Evolutionary conservation across 345 rosid genomes (phyloP), one percentile per base, ranked within the genome.

Genomic region (Arabis hirsuta): DNA sequence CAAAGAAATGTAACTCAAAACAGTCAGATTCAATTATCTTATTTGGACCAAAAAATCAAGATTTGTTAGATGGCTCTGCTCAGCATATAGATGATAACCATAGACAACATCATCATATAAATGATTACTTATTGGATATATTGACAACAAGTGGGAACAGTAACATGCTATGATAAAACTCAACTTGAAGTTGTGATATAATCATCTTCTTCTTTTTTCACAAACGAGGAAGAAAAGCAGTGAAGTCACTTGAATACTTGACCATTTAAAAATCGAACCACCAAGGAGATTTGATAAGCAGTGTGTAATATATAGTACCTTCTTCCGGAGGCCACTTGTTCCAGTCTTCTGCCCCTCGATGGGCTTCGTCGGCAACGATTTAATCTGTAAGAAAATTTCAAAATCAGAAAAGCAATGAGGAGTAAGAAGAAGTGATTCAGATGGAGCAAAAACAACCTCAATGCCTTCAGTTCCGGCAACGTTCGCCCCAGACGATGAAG

Each of bases 321-420:
- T 91, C 82, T 91, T 88, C 47, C 97, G 77, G 22, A 88, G 90
- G 1, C 96, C 93, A 53, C 91, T 91, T 6, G 96, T 91, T 61
- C 97, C 96, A 27, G 96, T 91, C 81, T 87, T 91, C 73, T 86
- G 96, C 27, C 92, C 97, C 46, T 88, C 86, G 36, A 91, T 84
- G 6, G 92, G 96, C 84, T 86, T 84, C 64, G 95, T 88, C 9
- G 95, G 82, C 68, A 91, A 71, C 26, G 89, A 88, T 61, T 71
- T 81, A 58, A 88, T 74, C 96, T 88, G 76, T 14, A 31, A 24
- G 3, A 57, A 19, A 42, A 31, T 19, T n/a, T 4, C 24, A 9
- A 73, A 74, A 56, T 19, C 22, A 60, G 41, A 20, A 34, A 34
- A 0, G 10, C 7, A 66, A 14, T 9, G 34, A n/a, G 4, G 36